Conservation (phyloP, 345 rosid species). For the Adansonia digitata region DNA sequence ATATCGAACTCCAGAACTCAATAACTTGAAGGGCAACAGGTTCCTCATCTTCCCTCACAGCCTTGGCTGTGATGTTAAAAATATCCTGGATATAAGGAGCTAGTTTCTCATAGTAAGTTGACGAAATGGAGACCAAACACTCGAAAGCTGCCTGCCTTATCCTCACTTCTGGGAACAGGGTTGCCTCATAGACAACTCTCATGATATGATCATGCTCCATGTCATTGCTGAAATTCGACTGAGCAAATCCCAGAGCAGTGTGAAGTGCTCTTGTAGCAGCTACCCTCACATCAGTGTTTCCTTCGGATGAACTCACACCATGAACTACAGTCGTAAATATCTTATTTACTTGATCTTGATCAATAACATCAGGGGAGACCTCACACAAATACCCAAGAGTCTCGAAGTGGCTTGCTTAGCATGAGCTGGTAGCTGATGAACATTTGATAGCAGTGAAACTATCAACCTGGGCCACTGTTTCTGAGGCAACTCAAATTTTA, state of each 20-base stretch:
- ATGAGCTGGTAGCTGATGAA: constrained; percentile 61
- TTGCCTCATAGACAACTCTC: constrained; percentile 72
- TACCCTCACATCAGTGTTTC: constrained; percentile 52
- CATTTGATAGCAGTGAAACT: constrained; percentile 52
- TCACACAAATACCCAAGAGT: constrained; percentile 77
- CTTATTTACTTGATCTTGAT: constrained; percentile 74
- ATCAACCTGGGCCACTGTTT: constrained; percentile 78
- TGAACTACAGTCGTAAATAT: constrained; percentile 71
- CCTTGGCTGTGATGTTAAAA: constrained; percentile 51
- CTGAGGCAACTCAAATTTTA: constrained; percentile 71
- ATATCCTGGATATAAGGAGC: constrained; percentile 54
- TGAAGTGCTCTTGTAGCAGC: constrained; percentile 61
- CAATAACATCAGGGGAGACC: constrained; percentile 68
- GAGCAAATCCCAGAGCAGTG: constrained; percentile 63
- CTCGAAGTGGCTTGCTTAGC: constrained; percentile 73
- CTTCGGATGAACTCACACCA: constrained; percentile 58
- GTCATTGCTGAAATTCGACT: constrained; percentile 57
- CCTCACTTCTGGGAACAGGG: constrained; percentile 47
- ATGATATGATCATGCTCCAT: constrained; percentile 67
- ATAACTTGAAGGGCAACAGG: constrained; percentile 62
- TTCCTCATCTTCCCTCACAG: constrained; percentile 57
- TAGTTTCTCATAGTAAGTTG: constrained; percentile 39
- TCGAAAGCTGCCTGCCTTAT: constrained; percentile 62
- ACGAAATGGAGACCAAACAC: constrained; percentile 62
- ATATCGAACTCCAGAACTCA: constrained; percentile 69